These are phyloP conservation scores for Aspergillus sp. DNA, from an alignment of 2,329 filamentous ascomycete genomes.

Conservation along the genomic window DNA sequence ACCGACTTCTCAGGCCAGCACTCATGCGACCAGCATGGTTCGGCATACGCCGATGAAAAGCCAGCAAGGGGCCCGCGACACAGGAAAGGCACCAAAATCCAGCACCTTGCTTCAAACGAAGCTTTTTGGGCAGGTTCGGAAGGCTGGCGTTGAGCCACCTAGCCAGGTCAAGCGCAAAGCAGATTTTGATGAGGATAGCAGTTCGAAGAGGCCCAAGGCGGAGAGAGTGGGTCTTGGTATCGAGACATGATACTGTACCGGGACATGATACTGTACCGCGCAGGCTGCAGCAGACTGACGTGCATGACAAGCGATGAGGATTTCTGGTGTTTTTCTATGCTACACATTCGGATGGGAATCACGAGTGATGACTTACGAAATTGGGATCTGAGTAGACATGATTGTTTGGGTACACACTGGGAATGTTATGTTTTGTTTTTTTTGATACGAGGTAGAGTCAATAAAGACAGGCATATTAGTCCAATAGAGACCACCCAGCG, in stretches of 20 bases:
- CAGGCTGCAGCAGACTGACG: no score
- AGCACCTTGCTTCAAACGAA: slow-evolving; percentile 50
- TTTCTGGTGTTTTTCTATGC: neutral
- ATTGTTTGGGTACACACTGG: neutral
- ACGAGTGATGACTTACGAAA: neutral
- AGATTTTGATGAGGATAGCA: slow-evolving; percentile 30
- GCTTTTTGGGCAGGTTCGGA: slow-evolving; percentile 54
- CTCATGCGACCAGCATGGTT: slow-evolving; percentile 65
- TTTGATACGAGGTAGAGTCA: neutral
- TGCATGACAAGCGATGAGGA: no score
- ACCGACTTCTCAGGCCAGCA: slow-evolving; percentile 66
- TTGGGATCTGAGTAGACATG: neutral
- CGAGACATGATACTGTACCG: slow-evolving; percentile 26
- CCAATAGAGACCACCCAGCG: no score
- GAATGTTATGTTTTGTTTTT: neutral
- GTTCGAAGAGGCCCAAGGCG: slow-evolving; percentile 39
- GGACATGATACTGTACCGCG: no score
- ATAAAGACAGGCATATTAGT: no score
- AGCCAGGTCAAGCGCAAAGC: slow-evolving; percentile 31
- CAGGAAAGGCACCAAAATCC: slow-evolving; percentile 31
- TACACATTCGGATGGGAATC: neutral
- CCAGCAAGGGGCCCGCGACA: slow-evolving; percentile 25
- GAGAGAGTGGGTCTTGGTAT: slow-evolving; percentile 50
- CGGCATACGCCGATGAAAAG: slow-evolving; percentile 45
- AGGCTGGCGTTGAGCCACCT: slow-evolving; percentile 36